A percentile compares a stretch with the other conserved stretches of the same genome.
Evolutionary conservation across 345 rosid species (phyloP).

Genomic region (Noccaea caerulescens): DNA sequence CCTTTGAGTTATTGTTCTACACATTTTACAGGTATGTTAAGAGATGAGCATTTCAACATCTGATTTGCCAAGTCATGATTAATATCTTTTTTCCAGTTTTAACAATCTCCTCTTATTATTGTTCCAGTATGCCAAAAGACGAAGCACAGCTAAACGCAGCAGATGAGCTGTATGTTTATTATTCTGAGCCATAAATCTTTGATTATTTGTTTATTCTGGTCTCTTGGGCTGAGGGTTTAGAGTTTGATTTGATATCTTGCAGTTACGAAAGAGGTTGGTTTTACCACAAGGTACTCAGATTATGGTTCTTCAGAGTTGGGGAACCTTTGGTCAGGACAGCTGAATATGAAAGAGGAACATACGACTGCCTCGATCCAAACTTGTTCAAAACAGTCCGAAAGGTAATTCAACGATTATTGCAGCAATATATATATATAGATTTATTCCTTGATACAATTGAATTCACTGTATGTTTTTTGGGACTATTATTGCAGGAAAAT

Average conservation of each 20-base stretch:
- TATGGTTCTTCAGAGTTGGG: slow-evolving; percentile 79
- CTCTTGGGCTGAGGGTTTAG: background rate
- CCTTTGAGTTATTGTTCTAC: slow-evolving; percentile 73
- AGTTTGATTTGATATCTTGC: slow-evolving; percentile 42
- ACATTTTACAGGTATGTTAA: slow-evolving; percentile 80
- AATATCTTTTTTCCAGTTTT: background rate
- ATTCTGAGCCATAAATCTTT: slow-evolving; percentile 28
- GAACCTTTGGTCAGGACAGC: slow-evolving; percentile 86
- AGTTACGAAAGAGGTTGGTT: slow-evolving; percentile 91
- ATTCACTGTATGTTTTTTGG: background rate
- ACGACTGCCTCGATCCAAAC: slow-evolving; percentile 84
- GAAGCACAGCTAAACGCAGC: slow-evolving; percentile 94
- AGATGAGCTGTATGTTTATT: slow-evolving; percentile 77
- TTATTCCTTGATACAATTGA: background rate
- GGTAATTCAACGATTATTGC: slow-evolving; percentile 49
- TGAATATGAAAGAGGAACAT: slow-evolving; percentile 82
- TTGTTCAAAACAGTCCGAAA: slow-evolving; percentile 73
- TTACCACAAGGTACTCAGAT: slow-evolving; percentile 81
- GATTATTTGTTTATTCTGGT: background rate
- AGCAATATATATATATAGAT: background rate
- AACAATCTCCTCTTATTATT: slow-evolving; percentile 20
- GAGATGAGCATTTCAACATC: background rate
- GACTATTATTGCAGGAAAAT: slow-evolving; percentile 67
- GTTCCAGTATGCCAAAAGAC: slow-evolving; percentile 94
- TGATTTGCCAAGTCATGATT: slow-evolving; percentile 6